Evolutionary conservation across 768 basidiomycete species (phyloP).

Genomic region (Leucocoprinus leucothites): DNA sequence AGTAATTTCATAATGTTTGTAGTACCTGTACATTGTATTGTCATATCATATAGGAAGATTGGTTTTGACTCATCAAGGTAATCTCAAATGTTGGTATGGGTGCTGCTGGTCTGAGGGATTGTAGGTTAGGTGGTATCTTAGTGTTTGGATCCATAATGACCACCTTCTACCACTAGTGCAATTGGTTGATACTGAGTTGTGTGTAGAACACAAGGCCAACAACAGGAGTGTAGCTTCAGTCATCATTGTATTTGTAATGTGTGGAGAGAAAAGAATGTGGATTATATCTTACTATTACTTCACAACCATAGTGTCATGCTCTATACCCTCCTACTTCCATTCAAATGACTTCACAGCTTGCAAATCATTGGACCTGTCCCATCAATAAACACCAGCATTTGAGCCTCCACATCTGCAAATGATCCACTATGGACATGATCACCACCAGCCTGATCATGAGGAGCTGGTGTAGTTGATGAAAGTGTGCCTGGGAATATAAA

Average conservation of each 20-base stretch:
- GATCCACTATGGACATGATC: constrained; percentile 16
- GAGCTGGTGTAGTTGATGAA: neutral
- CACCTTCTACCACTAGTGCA: neutral
- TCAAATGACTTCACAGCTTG: constrained; percentile 44
- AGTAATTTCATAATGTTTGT: neutral
- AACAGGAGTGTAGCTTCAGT: no score
- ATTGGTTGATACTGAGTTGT: no score
- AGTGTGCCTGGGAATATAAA: no score
- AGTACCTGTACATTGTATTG: no score
- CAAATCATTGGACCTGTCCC: constrained; percentile 48
- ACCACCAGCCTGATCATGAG: neutral
- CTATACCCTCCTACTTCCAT: constrained; percentile 67
- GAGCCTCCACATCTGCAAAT: constrained; percentile 39
- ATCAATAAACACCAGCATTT: constrained; percentile 54
- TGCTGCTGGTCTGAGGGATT: neutral
- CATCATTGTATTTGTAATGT: no score
- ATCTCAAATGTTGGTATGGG: neutral
- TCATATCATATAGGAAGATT: no score
- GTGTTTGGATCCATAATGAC: neutral
- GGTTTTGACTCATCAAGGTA: neutral
- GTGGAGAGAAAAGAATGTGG: no score
- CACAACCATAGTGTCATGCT: constrained; percentile 70
- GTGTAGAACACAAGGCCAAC: no score
- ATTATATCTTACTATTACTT: constrained; percentile 56
- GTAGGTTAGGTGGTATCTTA: neutral